Percentiles rank a stretch among this genome's conserved stretches.
Evolutionary conservation across 1,284 basidiomycete species (phyloP).

Genomic region (Gymnopus androsaceus): DNA sequence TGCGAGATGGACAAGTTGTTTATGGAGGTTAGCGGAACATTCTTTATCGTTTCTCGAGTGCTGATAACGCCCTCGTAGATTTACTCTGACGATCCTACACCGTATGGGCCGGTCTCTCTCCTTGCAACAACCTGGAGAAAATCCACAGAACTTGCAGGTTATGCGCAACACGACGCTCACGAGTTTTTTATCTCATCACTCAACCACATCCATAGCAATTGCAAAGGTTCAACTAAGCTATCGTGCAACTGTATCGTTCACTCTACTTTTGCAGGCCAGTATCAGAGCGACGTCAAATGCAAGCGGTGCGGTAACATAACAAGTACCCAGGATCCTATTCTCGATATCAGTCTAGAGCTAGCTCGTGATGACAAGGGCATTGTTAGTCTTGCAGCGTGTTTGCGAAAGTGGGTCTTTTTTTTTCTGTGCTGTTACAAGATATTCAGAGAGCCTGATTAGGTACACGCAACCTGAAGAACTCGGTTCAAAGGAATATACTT

Average conservation of each 20-base stretch:
- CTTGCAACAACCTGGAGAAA: slow-evolving; percentile 87
- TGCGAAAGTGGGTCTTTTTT: slow-evolving; percentile 54
- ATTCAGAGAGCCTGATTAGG: slow-evolving; percentile 36
- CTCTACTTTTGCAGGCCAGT: slow-evolving; percentile 83
- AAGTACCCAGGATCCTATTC: slow-evolving; percentile 84
- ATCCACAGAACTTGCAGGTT: slow-evolving; percentile 81
- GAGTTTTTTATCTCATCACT: slow-evolving; percentile 85
- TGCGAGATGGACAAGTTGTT: slow-evolving; percentile 96
- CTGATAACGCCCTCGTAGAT: slow-evolving; percentile 46
- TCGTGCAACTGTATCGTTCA: slow-evolving; percentile 93
- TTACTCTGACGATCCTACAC: slow-evolving; percentile 66
- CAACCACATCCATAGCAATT: slow-evolving; percentile 83
- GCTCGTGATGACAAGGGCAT: slow-evolving; percentile 38
- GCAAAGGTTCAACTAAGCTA: slow-evolving; percentile 68
- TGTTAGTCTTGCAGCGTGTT: slow-evolving; percentile 67
- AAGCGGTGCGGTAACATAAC: slow-evolving; percentile 77
- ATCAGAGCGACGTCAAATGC: slow-evolving; percentile 91
- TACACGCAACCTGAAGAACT: slow-evolving; percentile 80
- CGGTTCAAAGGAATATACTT: slow-evolving; percentile 71
- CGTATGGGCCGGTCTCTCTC: slow-evolving; percentile 85
- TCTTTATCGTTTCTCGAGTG: not conserved
- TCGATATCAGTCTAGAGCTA: slow-evolving; percentile 90
- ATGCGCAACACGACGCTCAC: slow-evolving; percentile 94
- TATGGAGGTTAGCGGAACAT: slow-evolving; percentile 56
- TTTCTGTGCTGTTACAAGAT: not conserved